Evolutionary conservation across 2,329 filamentous ascomycete species (phyloP).

Genomic region (Shiraia bambusicola): DNA sequence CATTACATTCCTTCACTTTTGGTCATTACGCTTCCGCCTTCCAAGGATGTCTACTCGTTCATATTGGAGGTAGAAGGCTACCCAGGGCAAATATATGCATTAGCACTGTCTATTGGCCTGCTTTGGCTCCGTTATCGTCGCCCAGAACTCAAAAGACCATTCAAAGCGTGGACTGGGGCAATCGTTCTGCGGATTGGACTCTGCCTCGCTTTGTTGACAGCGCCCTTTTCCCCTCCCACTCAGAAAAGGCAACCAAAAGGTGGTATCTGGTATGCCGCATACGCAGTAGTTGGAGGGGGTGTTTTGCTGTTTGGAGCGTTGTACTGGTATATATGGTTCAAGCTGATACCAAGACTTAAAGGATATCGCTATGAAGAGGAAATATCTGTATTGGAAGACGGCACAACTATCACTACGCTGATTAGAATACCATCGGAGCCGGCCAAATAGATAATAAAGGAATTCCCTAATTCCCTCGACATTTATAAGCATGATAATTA

Average conservation of each 20-base stretch:
- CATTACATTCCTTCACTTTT: conserved; percentile 69
- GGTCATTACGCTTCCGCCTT: conserved; percentile 66
- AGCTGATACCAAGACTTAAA: conserved; percentile 59
- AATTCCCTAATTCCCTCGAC: too few species aligned
- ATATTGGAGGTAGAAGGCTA: conserved; percentile 73
- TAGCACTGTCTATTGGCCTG: conserved; percentile 61
- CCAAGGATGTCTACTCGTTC: conserved; percentile 68
- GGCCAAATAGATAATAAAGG: neutral
- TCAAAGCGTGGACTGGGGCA: conserved; percentile 64
- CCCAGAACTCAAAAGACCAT: conserved; percentile 63
- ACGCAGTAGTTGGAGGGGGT: conserved; percentile 55
- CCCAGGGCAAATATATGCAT: conserved; percentile 60
- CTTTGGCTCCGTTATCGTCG: conserved; percentile 61
- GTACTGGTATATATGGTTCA: conserved; percentile 71
- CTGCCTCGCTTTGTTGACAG: conserved; percentile 57
- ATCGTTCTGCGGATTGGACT: conserved; percentile 58
- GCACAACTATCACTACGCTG: conserved; percentile 65
- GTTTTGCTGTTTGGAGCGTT: conserved; percentile 58
- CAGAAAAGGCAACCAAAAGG: conserved; percentile 17
- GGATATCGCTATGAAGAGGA: conserved; percentile 65
- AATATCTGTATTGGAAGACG: conserved; percentile 62
- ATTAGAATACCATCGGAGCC: conserved; percentile 31
- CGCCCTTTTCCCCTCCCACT: conserved; percentile 63
- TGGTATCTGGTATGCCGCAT: conserved; percentile 54
- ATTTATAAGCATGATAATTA: too few species aligned